Evolutionary conservation across 2,329 filamentous ascomycete genomes (phyloP).

Genomic region (Ophiostoma sp.): DNA sequence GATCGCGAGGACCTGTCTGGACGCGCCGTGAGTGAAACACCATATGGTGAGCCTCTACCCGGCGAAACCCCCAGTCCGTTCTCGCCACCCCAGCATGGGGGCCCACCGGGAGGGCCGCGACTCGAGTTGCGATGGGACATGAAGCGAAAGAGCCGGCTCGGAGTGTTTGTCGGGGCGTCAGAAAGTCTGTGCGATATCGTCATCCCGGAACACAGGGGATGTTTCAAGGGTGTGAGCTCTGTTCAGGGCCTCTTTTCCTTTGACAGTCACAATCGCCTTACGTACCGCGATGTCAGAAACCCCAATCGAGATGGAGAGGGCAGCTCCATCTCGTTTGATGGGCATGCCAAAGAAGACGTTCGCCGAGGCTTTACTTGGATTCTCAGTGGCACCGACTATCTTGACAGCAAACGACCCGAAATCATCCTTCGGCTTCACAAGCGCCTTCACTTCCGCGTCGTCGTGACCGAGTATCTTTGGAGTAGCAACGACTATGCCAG

Average conservation of each 20-base stretch:
- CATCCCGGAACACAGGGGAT: not conserved
- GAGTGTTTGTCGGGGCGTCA: not conserved
- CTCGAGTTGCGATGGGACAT: not conserved
- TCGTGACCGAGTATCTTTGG: not conserved
- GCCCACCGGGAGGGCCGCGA: not conserved
- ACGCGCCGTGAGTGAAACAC: not conserved
- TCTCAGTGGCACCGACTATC: not conserved
- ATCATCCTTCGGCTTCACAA: not conserved
- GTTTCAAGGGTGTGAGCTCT: not conserved
- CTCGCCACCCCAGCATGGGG: not conserved
- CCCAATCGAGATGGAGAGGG: not conserved
- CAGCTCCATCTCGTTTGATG: not conserved
- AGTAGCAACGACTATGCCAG: not conserved
- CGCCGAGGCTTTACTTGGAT: not conserved
- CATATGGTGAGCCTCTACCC: not conserved
- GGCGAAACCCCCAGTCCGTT: not conserved
- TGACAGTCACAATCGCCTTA: not conserved
- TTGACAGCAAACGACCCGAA: not conserved
- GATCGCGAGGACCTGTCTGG: not conserved
- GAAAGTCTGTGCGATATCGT: not conserved
- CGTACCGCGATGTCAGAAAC: not conserved
- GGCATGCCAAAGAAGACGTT: not conserved
- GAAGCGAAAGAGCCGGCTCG: not conserved
- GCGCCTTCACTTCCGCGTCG: not conserved
- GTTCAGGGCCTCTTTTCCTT: not conserved